Base-by-base conservation (phyloP, 495 filamentous ascomycete genomes). In the Penicillium argentinense region DNA sequence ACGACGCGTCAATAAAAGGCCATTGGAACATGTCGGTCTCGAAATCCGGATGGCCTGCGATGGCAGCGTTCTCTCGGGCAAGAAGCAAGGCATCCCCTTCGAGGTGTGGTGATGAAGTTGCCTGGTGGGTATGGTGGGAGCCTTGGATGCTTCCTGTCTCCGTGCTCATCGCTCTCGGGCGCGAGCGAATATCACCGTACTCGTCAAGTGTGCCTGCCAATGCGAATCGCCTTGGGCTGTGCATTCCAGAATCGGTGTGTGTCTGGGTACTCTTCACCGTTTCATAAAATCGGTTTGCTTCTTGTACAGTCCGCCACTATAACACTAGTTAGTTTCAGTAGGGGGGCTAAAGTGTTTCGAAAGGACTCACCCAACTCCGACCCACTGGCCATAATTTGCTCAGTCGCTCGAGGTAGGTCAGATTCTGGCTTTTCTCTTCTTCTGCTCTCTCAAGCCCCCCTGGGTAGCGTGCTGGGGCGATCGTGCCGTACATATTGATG, bases 401-500 rank as follows among this genome's bases (percentile, higher is more conserved):
- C 11, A 74, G 45, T 24, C 64, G 54, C 48, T 71, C 68, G 1
- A 74, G 60, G 23, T 74, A 74, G 9, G 46, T 36, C 4, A 74
- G 53, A 21, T 74, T 74, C 12, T 39, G 32, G 32, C 40, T 53
- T 39, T 69, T 74, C 28, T 71, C 70, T 16, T 54, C 44, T 32
- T 71, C 67, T 7, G 70, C 70, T n/a, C 66, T 46, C 24, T 57
- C 57, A 2, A 60, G 53, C 6, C 70, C 68, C 0, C 70, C 70
- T 0, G 70, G 70, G 28, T 74, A 74, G 9, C 60, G 57, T 6
- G 46, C 47, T 7, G 70, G 68, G 0, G 57, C 60, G 4, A 74
- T 62, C 0, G 70, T 69, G 11, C 68, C 70, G 53, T 74, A 72
- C 70, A 74, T 74, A 39, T 74, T 74, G 44, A 74, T 67, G 29